Conservation (phyloP, 805 yeast species). For the Ogataea methylovora region DNA sequence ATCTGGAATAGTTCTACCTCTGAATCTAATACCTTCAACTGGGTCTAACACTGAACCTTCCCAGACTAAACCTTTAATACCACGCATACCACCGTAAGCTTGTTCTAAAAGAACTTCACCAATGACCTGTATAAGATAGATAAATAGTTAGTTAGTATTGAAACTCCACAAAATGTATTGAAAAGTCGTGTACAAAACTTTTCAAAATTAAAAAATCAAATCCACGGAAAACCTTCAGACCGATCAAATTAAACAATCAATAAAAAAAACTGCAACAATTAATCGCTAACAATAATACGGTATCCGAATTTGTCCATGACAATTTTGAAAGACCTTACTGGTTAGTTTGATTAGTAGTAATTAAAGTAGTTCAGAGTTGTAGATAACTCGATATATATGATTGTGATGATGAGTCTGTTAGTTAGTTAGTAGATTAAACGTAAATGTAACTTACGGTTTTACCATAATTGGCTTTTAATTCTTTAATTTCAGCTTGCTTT, state of each 20-base stretch:
- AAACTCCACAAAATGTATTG: neutral
- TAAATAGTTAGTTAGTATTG: neutral
- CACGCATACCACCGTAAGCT: conserved; percentile 90
- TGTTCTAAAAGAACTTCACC: conserved; percentile 73
- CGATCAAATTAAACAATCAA: no score
- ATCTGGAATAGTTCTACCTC: conserved; percentile 79
- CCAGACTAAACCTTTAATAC: conserved; percentile 81
- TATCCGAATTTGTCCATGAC: no score
- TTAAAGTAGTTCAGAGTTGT: no score
- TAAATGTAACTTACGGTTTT: conserved; percentile 46
- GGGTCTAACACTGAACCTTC: conserved; percentile 85
- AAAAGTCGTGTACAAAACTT: neutral
- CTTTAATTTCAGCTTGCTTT: conserved; percentile 85
- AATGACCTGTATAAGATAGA: conserved; percentile 29
- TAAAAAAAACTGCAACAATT: no score
- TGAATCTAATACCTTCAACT: conserved; percentile 79
- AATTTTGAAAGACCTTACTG: no score
- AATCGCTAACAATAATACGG: no score
- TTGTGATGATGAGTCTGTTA: no score
- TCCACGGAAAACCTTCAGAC: no score
- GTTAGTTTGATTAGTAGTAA: no score
- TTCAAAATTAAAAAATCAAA: neutral
- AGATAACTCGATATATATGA: no score
- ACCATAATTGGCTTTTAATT: conserved; percentile 87
- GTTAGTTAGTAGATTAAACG: no score